Conservation (phyloP, 768 basidiomycete genomes). For the Tylopilus subfusipes region DNA sequence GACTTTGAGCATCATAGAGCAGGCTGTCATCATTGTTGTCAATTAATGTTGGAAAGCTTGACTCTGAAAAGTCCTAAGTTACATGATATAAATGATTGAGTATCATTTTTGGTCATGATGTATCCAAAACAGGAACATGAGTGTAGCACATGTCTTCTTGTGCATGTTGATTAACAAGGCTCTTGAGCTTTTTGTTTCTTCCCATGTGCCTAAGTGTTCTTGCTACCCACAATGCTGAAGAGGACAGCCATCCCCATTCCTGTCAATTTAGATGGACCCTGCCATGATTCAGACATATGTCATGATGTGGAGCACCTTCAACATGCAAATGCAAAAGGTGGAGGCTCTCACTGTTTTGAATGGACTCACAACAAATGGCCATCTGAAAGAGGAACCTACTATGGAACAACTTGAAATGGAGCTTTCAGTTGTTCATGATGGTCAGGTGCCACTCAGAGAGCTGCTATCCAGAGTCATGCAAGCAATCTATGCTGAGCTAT, state of each 20-base stretch:
- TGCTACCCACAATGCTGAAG: no score
- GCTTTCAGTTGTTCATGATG: constrained; percentile 68
- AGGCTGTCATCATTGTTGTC: constrained; percentile 13
- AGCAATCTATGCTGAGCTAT: constrained; percentile 77
- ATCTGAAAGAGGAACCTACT: constrained; percentile 36
- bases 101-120: constrained; percentile 8
- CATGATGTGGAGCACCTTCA: constrained; percentile 11
- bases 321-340: constrained; percentile 30
- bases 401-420: constrained; percentile 67
- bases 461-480: constrained; percentile 74
- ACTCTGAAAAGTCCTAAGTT: constrained; percentile 19
- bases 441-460: constrained; percentile 70
- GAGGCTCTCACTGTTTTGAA: constrained; percentile 29
- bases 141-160: constrained; percentile 14
- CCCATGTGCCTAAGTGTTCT: no score
- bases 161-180: constrained; percentile 11
- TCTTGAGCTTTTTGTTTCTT: no score
- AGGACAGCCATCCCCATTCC: no score
- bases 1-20: constrained; percentile 24
- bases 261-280: constrained; percentile 23
- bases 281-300: no score
- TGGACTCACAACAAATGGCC: constrained; percentile 31
- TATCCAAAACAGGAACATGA: constrained; percentile 5
- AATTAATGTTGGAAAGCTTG: no score
- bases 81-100: constrained; percentile 4